Evolutionary conservation across 331 rosid genomes (phyloP).

Genomic region (Erythrophleum ivorense): DNA sequence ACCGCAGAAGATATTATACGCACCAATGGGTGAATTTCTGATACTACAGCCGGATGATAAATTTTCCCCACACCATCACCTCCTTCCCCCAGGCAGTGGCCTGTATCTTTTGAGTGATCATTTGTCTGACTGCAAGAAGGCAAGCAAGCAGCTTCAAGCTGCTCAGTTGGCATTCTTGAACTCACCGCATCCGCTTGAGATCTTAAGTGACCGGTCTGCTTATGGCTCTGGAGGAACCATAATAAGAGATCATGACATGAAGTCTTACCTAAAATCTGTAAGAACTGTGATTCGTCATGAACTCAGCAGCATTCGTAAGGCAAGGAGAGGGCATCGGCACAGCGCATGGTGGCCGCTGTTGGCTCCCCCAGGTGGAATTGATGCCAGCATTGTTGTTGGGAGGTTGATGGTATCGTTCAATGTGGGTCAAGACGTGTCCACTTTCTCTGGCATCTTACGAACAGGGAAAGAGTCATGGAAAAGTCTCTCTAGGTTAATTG

Average conservation of each 20-base stretch:
- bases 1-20: slow-evolving; percentile 69
- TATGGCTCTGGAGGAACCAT: slow-evolving; percentile 77
- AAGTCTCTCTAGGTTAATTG: slow-evolving; percentile 52
- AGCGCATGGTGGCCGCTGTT: slow-evolving; percentile 65
- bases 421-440: slow-evolving; percentile 40
- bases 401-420: slow-evolving; percentile 41
- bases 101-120: slow-evolving; percentile 67
- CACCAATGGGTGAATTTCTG: slow-evolving; percentile 91
- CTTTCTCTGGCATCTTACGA: slow-evolving; percentile 51
- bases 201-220: slow-evolving; percentile 67
- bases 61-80: slow-evolving; percentile 83
- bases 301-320: slow-evolving; percentile 55
- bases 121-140: slow-evolving; percentile 45
- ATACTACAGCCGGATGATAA: slow-evolving; percentile 89
- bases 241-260: slow-evolving; percentile 84
- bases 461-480: slow-evolving; percentile 56
- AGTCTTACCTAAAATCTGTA: slow-evolving; percentile 61
- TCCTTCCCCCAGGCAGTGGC: slow-evolving; percentile 88
- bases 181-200: slow-evolving; percentile 87
- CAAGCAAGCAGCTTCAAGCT: slow-evolving; percentile 68
- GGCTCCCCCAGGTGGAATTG: slow-evolving; percentile 19
- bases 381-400: slow-evolving; percentile 40
- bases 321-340: slow-evolving; percentile 53
- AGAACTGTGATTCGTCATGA: slow-evolving; percentile 65
- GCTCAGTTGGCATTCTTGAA: slow-evolving; percentile 68